Evolutionary conservation across 2,329 filamentous ascomycete genomes (phyloP).

Genomic region (Microsporum ferrugineum): DNA sequence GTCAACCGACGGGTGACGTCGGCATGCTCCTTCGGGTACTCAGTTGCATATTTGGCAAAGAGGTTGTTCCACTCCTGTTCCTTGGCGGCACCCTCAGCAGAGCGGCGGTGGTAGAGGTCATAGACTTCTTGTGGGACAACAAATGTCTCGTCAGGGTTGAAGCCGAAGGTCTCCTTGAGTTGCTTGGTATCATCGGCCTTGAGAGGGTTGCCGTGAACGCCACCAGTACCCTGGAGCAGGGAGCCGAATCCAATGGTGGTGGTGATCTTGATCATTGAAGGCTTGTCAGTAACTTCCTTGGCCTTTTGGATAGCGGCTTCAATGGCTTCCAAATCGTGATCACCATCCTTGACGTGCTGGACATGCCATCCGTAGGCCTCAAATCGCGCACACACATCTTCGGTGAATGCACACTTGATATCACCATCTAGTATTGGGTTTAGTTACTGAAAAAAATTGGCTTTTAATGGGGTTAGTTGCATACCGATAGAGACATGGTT

Average conservation of each 20-base stretch:
- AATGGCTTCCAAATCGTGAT: slow-evolving; percentile 76
- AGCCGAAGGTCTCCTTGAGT: slow-evolving; percentile 90
- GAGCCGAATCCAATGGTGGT: slow-evolving; percentile 98
- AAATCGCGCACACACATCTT: slow-evolving; percentile 90
- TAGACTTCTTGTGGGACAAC: slow-evolving; percentile 90
- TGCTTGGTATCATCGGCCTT: slow-evolving; percentile 90
- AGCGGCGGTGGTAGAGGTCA: slow-evolving; percentile 76
- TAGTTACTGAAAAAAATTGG: slow-evolving; percentile 34
- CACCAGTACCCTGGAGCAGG: slow-evolving; percentile 80
- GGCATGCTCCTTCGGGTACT: slow-evolving; percentile 65
- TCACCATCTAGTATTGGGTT: slow-evolving; percentile 57
- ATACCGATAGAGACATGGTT: slow-evolving; percentile 83
- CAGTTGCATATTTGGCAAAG: slow-evolving; percentile 69
- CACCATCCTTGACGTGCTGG: slow-evolving; percentile 71
- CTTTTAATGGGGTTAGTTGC: slow-evolving; percentile 15
- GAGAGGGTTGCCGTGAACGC: slow-evolving; percentile 90
- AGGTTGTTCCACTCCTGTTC: slow-evolving; percentile 95
- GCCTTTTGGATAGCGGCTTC: slow-evolving; percentile 78
- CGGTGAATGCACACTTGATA: slow-evolving; percentile 92
- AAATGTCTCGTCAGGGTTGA: slow-evolving; percentile 89
- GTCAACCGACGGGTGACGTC: slow-evolving; percentile 72
- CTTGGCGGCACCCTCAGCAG: slow-evolving; percentile 70
- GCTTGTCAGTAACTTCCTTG: slow-evolving; percentile 88
- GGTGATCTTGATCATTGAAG: slow-evolving; percentile 87
- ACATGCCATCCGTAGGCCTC: slow-evolving; percentile 96